Conservation (phyloP, 805 yeast species). For the Ogataea saltuana region DNA sequence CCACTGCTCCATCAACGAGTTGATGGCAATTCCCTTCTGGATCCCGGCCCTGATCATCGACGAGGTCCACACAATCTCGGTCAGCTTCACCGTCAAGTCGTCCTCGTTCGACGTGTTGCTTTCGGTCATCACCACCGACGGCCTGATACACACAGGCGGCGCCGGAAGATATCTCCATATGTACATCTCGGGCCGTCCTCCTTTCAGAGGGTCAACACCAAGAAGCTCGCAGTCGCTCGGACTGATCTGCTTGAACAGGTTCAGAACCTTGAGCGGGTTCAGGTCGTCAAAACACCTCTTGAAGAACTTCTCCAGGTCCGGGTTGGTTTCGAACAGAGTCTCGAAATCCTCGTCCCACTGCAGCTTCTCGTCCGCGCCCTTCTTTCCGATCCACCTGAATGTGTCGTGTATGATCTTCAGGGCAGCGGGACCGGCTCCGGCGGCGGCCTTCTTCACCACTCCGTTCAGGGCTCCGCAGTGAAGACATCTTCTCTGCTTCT, state of each 20-base stretch:
- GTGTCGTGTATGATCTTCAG: slow-evolving; percentile 94
- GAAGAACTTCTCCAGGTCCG: slow-evolving; percentile 85
- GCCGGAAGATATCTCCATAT: slow-evolving; percentile 98
- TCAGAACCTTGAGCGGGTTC: slow-evolving; percentile 86
- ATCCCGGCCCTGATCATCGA: slow-evolving; percentile 91
- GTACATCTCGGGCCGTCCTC: slow-evolving; percentile 94
- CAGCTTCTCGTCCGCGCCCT: slow-evolving; percentile 77
- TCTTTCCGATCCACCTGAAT: slow-evolving; percentile 93
- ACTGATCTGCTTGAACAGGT: slow-evolving; percentile 79
- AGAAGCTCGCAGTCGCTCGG: slow-evolving; percentile 90
- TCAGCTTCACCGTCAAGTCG: slow-evolving; percentile 91
- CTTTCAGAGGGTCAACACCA: slow-evolving; percentile 83
- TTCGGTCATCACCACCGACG: slow-evolving; percentile 92
- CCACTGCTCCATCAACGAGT: slow-evolving; percentile 98
- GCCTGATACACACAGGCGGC: slow-evolving; percentile 98
- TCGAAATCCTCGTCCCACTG: slow-evolving; percentile 88
- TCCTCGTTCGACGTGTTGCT: slow-evolving; percentile 92
- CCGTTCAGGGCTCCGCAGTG: slow-evolving; percentile 90
- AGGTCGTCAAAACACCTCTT: slow-evolving; percentile 90
- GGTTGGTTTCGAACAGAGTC: slow-evolving; percentile 69
- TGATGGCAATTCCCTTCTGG: slow-evolving; percentile 90
- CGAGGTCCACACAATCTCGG: slow-evolving; percentile 97
- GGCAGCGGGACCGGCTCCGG: slow-evolving; percentile 91
- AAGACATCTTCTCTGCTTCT: slow-evolving; percentile 89
- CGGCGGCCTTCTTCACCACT: slow-evolving; percentile 93